Conservation (phyloP, 73 alveolate genomes). For the Paramecium octaurelia region DNA sequence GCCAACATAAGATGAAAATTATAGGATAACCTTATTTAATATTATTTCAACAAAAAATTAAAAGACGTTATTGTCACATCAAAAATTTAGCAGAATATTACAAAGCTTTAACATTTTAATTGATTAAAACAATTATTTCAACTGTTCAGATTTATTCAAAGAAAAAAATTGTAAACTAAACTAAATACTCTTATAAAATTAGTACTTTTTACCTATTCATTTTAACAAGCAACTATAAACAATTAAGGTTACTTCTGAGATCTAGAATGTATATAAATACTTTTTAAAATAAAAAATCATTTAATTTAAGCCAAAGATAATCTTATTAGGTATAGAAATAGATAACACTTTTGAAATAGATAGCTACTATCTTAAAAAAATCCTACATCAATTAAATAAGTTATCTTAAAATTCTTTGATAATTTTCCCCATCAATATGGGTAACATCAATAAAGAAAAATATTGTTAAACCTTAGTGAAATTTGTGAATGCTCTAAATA, state of each 20-base stretch:
- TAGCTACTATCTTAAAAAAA: background rate
- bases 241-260: background rate
- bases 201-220: background rate
- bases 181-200: background rate
- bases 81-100: background rate
- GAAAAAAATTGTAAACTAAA: background rate
- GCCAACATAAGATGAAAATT: background rate
- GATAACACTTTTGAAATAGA: background rate
- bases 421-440: background rate
- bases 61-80: background rate
- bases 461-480: background rate
- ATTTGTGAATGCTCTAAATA: background rate
- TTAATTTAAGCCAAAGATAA: background rate
- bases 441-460: background rate
- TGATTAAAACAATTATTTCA: background rate
- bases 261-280: background rate
- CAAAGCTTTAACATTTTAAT: background rate
- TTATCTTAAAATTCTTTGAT: background rate
- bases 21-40: background rate
- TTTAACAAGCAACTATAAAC: background rate
- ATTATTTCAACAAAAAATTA: background rate
- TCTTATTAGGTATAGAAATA: background rate
- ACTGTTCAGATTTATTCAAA: background rate
- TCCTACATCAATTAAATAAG: background rate
- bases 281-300: background rate